Conservation (phyloP, 352 stramenopile genomes). For the Phytopythium kandeliae region DNA sequence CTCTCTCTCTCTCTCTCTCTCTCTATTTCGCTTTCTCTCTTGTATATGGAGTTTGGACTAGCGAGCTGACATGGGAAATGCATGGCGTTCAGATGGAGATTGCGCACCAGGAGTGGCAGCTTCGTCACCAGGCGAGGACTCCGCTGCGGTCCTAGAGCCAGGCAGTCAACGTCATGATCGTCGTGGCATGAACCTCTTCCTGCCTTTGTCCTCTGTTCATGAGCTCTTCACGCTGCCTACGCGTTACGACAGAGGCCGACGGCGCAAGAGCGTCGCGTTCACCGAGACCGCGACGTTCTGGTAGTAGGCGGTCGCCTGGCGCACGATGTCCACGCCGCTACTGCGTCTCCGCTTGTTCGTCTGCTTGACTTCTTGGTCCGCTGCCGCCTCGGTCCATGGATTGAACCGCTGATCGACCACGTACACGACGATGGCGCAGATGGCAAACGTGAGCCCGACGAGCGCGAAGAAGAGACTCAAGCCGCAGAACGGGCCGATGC, state of each 20-base stretch:
- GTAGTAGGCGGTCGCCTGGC: constrained; percentile 7
- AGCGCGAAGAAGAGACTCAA: constrained; percentile 37
- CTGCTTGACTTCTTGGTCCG: not conserved
- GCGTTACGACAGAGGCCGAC: not conserved
- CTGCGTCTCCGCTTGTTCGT: not conserved
- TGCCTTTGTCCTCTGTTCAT: too few relatives aligned
- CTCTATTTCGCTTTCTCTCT: too few relatives aligned
- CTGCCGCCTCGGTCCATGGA: not conserved
- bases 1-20: too few relatives aligned
- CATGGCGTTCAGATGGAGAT: constrained; percentile 42
- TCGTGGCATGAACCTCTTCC: too few relatives aligned
- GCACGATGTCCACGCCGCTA: constrained; percentile 1
- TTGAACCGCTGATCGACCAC: constrained; percentile 18
- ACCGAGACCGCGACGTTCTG: constrained; percentile 2
- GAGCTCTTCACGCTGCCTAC: not conserved
- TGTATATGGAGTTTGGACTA: too few relatives aligned
- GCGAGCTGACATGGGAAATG: constrained; percentile 3
- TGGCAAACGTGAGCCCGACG: constrained; percentile 22
- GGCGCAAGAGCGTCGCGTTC: constrained; percentile 4
- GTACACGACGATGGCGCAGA: constrained; percentile 32
- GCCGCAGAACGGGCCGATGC: constrained; percentile 28
- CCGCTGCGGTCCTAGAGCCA: not conserved
- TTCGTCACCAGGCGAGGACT: constrained; percentile 24
- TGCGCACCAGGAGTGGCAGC: constrained; percentile 50
- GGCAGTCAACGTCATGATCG: too few relatives aligned